Percentiles rank a stretch among this genome's conserved stretches.
Conservation (phyloP, 345 rosid species). For the Gossypium arboreum region DNA sequence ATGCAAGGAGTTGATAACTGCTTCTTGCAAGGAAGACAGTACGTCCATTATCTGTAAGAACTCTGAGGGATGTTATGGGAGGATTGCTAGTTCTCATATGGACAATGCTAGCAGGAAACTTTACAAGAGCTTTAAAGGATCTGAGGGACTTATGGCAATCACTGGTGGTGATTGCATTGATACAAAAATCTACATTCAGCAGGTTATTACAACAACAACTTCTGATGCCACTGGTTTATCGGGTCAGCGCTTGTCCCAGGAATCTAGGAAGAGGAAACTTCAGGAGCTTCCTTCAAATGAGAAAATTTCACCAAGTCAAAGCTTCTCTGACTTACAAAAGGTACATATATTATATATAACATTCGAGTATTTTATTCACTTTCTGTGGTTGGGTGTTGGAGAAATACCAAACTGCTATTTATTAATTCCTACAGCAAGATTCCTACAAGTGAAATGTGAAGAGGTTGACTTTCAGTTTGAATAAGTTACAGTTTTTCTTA, state of each 20-base stretch:
- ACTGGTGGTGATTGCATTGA: slow-evolving; percentile 2
- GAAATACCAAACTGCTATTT: background rate
- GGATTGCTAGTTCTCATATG: slow-evolving; percentile 29
- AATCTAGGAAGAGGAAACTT: slow-evolving; percentile 35
- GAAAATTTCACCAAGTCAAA: slow-evolving; percentile 22
- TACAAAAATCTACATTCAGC: slow-evolving; percentile 18
- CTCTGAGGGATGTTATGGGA: slow-evolving; percentile 35
- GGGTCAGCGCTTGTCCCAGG: slow-evolving; percentile 17
- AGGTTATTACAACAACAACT: slow-evolving; percentile 18
- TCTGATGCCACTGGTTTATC: slow-evolving; percentile 23
- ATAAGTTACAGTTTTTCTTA: background rate
- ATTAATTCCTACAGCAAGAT: background rate
- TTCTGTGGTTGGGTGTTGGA: slow-evolving; percentile 5
- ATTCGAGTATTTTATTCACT: slow-evolving; percentile 1
- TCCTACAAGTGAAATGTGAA: slow-evolving; percentile 1
- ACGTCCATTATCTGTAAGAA: slow-evolving; percentile 13
- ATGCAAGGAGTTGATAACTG: slow-evolving; percentile 16
- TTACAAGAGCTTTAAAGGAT: slow-evolving; percentile 14
- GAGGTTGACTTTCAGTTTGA: background rate
- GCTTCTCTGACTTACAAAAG: slow-evolving; percentile 18
- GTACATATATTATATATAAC: slow-evolving; percentile 14
- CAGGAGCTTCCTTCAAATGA: slow-evolving; percentile 24
- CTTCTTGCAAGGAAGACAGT: slow-evolving; percentile 4
- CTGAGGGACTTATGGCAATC: background rate
- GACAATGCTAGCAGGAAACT: slow-evolving; percentile 24